Evolutionary conservation across 768 basidiomycete genomes (phyloP), one percentile per base, ranked within the genome.

Genomic region (Auricularia cornea): DNA sequence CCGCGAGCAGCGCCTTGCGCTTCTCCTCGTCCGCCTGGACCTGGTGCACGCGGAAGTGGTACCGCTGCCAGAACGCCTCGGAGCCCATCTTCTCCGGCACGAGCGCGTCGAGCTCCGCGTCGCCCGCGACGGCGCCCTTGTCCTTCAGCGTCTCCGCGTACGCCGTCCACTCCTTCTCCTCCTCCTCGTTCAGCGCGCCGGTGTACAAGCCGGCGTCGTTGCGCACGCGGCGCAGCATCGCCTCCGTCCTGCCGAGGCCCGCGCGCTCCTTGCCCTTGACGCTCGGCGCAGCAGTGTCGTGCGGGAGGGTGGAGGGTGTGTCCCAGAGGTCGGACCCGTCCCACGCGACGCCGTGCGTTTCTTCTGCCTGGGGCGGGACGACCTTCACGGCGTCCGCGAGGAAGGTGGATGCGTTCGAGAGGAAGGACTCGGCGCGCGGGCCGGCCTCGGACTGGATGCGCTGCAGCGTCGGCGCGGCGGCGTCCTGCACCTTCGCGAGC

Each of bases 321-420:
- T 87, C 85, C 88, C 92, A 94, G 71, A 94, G 82, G 73, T 95
- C 92, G 33, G 86, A 76, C 1, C 92, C 94, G 72, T 95, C 94
- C 92, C 92, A 95, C 51, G 84, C 67, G 30, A 87, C 70, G 3
- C 81, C 83, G 2, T 74, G 59, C 16, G 70, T 28, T 6, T 68
- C 72, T 0, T 70, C 5, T 5, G 44, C 76, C 52, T 81, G 81
- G 40, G 89, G 87, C 0, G 94, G 95, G 16, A 98, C 80, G 60
- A 97, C 89, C 73, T 94, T 95, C 69, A 98, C 92, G 12, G 92
- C 93, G 59, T 98, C 94, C 60, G 85, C 88, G 68, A 91, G 68
- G 73, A 82, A 84, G 48, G 78, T 77, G 11, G 44, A 48, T 3
- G 44, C 44, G 23, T 48, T 23, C 12, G 16, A 23, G 2, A 48